Evolutionary conservation across 345 rosid genomes (phyloP).

Genomic region (Eucalyptus viminalis): DNA sequence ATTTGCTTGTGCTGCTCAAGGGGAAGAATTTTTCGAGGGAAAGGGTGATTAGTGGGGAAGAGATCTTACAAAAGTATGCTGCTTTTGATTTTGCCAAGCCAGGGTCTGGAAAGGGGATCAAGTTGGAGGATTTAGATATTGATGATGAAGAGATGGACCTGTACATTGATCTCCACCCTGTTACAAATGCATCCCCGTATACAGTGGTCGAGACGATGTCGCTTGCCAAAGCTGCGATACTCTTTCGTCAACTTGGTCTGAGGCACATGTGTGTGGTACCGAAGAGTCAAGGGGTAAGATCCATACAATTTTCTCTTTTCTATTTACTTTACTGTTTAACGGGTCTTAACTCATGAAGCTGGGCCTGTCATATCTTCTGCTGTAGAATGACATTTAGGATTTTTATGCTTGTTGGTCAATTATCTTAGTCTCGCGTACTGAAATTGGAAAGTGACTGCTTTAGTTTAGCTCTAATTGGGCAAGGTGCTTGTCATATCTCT

Average conservation of each 20-base stretch:
- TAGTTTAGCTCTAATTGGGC: background rate
- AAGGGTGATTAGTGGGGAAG: conserved; percentile 16
- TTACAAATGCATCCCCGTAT: conserved; percentile 50
- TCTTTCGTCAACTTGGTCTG: conserved; percentile 50
- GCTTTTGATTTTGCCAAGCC: conserved; percentile 59
- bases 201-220: conserved; percentile 68
- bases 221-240: conserved; percentile 51
- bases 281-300: conserved; percentile 43
- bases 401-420: background rate
- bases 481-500: background rate
- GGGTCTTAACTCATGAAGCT: background rate
- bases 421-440: background rate
- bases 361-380: background rate
- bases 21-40: conserved; percentile 28
- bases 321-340: background rate
- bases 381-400: background rate
- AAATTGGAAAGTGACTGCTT: background rate
- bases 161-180: conserved; percentile 53
- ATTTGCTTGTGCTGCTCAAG: conserved; percentile 52
- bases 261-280: conserved; percentile 62
- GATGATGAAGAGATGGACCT: conserved; percentile 52
- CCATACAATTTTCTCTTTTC: background rate
- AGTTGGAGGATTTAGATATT: conserved; percentile 40
- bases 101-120: conserved; percentile 57
- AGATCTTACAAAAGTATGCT: conserved; percentile 9